A percentile compares a stretch with the other conserved stretches of the same genome.
Evolutionary conservation across 805 yeast genomes (phyloP).

Genomic region (Kazachstania martiniae): DNA sequence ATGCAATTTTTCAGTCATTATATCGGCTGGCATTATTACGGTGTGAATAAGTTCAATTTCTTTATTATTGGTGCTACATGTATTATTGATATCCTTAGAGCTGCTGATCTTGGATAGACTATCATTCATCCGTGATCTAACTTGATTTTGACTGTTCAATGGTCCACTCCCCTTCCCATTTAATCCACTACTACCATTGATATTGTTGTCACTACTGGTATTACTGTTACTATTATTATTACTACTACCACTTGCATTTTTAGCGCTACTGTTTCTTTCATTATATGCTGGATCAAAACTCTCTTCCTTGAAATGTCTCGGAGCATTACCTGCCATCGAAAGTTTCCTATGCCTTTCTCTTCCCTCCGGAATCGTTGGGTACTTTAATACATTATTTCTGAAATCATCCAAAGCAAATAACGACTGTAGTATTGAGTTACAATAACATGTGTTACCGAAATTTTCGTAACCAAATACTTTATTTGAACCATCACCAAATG

Average conservation of each 20-base stretch:
- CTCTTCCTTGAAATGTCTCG: constrained; percentile 22
- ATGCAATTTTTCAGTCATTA: constrained; percentile 21
- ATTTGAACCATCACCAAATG: constrained; percentile 41
- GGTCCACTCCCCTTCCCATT: neutral
- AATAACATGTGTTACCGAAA: constrained; percentile 87
- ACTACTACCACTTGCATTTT: neutral
- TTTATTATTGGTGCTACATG: constrained; percentile 1
- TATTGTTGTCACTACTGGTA: constrained; percentile 5
- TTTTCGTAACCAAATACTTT: constrained; percentile 76
- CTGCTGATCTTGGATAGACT: too few species aligned
- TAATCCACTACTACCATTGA: neutral
- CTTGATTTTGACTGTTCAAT: neutral
- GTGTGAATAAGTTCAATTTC: constrained; percentile 13
- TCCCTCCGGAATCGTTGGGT: constrained; percentile 32
- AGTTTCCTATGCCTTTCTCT: constrained; percentile 30
- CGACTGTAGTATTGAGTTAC: constrained; percentile 87
- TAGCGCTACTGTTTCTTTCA: constrained; percentile 2
- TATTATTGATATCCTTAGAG: constrained; percentile 1
- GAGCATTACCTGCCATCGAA: constrained; percentile 32
- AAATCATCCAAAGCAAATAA: constrained; percentile 65
- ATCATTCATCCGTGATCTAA: too few species aligned
- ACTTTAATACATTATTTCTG: constrained; percentile 42
- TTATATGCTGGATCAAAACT: too few species aligned
- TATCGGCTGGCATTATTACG: constrained; percentile 18
- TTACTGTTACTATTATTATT: constrained; percentile 2